Base-by-base conservation (phyloP, 2,329 filamentous ascomycete species). In the Amylocarpus encephaloides region DNA sequence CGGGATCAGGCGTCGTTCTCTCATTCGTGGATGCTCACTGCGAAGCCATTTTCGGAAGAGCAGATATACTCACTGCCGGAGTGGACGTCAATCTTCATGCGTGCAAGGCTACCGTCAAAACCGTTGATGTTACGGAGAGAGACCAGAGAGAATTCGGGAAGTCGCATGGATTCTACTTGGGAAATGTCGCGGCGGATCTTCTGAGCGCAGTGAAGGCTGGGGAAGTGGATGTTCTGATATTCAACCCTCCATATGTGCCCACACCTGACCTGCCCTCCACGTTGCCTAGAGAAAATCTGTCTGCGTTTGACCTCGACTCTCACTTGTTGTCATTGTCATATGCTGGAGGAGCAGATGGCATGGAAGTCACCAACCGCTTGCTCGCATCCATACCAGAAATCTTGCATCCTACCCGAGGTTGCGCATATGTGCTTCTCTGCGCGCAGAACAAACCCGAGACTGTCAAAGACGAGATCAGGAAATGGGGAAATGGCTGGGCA, bases 161-260 rank as follows among this genome's bases (percentile, higher is more conserved):
- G 6, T 68, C 67, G 12, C 60, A 68, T 46, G 76, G 72, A 2
- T 61, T 70, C 7, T 88, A 85, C 59, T 68, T 93, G 6, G 85
- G 82, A 36, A 78, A 84, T 15, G 66, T 85, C 22, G 82, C 82
- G 51, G 84, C 80, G 1, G 88, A 97, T 64, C 75, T 98, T 0
- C 75, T 77, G 4, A 68, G 77, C 2, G 72, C 83, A 0, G 70
- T 94, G 36, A 75, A 77, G 6, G 64, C 71, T 0, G 72, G 75
- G 2, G 69, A 70, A 35, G 77, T 95, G 5, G 93, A 98, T 65
- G 77, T 98, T 10, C 76, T 98, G 55, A 78, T 98, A 26, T 98
- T 97, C 76, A 98, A 98, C 66, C 93, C 93, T 47, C 93, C 93
- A 0, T 98, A 98, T 66, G 93, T 98, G 12, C 93, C 93, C 1